These are phyloP conservation scores for Hortaea werneckii DNA, from an alignment of 2,329 filamentous ascomycete species.

Conservation along the genomic window DNA sequence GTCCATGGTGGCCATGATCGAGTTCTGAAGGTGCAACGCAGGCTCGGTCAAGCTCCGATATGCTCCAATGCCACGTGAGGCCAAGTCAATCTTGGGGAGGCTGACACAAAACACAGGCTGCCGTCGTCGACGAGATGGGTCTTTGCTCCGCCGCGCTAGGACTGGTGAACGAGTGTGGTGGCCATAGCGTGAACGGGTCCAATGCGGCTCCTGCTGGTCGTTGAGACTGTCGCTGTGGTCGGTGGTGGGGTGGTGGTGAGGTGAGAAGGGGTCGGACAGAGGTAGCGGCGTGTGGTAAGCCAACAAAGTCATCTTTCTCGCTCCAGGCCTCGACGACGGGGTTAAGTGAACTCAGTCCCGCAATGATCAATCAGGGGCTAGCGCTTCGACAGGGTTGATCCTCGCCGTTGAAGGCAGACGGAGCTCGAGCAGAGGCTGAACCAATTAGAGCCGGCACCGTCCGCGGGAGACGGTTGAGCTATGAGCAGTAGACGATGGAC, in stretches of 20 bases:
- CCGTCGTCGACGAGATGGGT: background rate
- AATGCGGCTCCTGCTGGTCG: background rate
- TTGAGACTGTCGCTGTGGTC: background rate
- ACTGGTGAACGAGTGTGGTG: constrained; percentile 12
- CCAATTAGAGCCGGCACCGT: background rate
- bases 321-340: background rate
- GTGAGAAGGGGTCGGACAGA: background rate
- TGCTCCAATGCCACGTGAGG: constrained; percentile 3
- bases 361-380: background rate
- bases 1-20: constrained; percentile 1
- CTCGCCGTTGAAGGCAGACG: background rate
- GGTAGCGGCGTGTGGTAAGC: background rate
- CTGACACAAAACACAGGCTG: constrained; percentile 9
- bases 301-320: constrained; percentile 2
- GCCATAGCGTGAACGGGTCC: constrained; percentile 9
- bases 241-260: constrained; percentile 1
- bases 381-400: background rate
- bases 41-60: constrained; percentile 4
- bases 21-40: background rate
- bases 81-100: constrained; percentile 7
- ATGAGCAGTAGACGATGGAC: background rate
- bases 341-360: background rate
- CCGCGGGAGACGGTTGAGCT: background rate
- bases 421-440: background rate
- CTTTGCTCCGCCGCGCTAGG: too few relatives aligned